Evolutionary conservation across 805 yeast species (phyloP), one percentile per base, ranked within the genome.

Genomic region (Blastobotrys parvus): DNA sequence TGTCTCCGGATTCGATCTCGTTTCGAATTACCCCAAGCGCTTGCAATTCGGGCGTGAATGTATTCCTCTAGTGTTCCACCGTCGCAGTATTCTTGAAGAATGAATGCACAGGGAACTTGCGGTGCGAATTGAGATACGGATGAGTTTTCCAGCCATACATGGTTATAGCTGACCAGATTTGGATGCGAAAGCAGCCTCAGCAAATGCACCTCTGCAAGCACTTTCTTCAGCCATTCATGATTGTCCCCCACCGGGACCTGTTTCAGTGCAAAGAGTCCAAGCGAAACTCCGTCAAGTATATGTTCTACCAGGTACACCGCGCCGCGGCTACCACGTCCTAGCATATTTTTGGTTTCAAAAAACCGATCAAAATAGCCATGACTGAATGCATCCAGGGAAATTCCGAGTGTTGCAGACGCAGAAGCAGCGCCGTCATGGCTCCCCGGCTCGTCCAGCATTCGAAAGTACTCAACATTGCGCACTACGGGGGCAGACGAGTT

Each of bases 271-370:
- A 83, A 88, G 0, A 74, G 66, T 0, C 96, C 96, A 25, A 88
- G 57, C 19, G 80, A 73, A 27, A 80, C 70, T 10, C 80, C 80
- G 46, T 83, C 80, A 30, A 89, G 66, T n/a, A 72, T 70, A 59
- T 88, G 96, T 45, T 80, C 86, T 4, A 88, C 96, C 56, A 86
- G 78, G 55, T 74, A 82, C 7, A 88, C 96, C 21, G 81, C 76
- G 0, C 95, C 95, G 51, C 86, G 77, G 3, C 94, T 83, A 0
- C 96, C 96, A 29, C 81, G 71, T 0, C 96, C 96, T 11, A 88
- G 62, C 2, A 73, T 63, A 1, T 75, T 70, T 11, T 78, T 62
- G 25, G 75, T 72, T 33, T 67, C 70, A 63, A 88, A 88, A 58
- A 88, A 64, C 21, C 60, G 77, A 17, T 71, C 67, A 53, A 81